A percentile compares a stretch with the other conserved stretches of the same genome.
These are phyloP conservation scores for Whalleya microplaca DNA, from an alignment of 2,329 filamentous ascomycete species.

Conservation along the genomic window DNA sequence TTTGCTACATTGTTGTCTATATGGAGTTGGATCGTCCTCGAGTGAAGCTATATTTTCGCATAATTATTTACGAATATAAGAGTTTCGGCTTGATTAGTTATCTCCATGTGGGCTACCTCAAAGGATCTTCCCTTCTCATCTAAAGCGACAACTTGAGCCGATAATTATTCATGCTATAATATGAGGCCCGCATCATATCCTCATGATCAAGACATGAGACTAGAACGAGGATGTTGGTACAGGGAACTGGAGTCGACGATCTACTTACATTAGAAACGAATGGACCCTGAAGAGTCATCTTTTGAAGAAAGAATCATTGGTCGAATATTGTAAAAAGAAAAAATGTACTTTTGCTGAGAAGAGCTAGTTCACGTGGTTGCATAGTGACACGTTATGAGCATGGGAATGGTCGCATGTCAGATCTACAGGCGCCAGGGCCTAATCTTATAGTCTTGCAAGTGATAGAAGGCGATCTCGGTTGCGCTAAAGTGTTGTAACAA, in stretches of 20 bases:
- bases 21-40: not conserved
- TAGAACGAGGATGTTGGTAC: not conserved
- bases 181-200: not conserved
- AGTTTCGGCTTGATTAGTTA: not conserved
- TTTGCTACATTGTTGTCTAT: too few species aligned
- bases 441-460: not conserved
- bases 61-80: too few species aligned
- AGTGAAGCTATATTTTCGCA: not conserved
- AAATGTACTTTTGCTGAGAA: not conserved
- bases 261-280: not conserved
- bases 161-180: not conserved
- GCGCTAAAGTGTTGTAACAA: too few species aligned
- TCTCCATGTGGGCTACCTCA: not conserved
- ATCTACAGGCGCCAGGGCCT: not conserved
- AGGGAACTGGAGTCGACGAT: not conserved
- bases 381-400: not conserved
- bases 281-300: not conserved
- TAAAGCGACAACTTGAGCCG: not conserved
- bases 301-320: not conserved
- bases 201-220: not conserved
- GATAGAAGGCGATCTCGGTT: not conserved
- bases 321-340: not conserved
- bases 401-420: not conserved
- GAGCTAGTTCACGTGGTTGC: not conserved
- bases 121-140: not conserved